Percentiles rank a stretch among this genome's conserved stretches.
Conservation (phyloP, 495 filamentous ascomycete genomes). For the Xanthoparmelia taractica region DNA sequence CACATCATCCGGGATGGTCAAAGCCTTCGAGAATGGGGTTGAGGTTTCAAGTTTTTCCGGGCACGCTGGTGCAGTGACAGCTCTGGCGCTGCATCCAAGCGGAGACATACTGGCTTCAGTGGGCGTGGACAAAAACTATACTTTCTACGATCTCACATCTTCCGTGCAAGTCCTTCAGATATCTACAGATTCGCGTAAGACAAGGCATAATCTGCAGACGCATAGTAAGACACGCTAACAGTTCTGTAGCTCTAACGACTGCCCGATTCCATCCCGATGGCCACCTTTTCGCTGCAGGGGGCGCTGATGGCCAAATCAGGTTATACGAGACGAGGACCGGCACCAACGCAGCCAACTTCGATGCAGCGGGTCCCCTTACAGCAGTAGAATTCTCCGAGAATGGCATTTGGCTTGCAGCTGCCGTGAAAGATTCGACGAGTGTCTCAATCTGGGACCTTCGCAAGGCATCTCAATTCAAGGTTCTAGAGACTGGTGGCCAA, state of each 20-base stretch:
- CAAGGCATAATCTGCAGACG: neutral
- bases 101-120: conserved; percentile 79
- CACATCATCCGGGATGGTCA: conserved; percentile 67
- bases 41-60: conserved; percentile 58
- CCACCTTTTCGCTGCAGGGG: conserved; percentile 81
- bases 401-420: conserved; percentile 86
- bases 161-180: conserved; percentile 63
- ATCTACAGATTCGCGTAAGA: conserved; percentile 74
- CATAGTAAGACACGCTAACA: conserved; percentile 30
- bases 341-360: conserved; percentile 60
- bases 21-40: conserved; percentile 62
- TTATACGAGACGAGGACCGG: conserved; percentile 77
- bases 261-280: conserved; percentile 93
- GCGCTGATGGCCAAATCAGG: conserved; percentile 65
- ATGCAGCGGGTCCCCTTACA: conserved; percentile 57
- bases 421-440: conserved; percentile 59
- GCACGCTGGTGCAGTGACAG: conserved; percentile 74
- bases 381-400: conserved; percentile 89
- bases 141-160: conserved; percentile 74
- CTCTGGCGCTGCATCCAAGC: conserved; percentile 73
- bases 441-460: conserved; percentile 88
- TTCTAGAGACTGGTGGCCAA: conserved; percentile 70
- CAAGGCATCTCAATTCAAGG: conserved; percentile 68
- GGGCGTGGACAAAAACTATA: conserved; percentile 86
- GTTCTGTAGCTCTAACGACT: conserved; percentile 58